Conservation (phyloP, 805 yeast species). For the Isabelozyma rhagii region DNA sequence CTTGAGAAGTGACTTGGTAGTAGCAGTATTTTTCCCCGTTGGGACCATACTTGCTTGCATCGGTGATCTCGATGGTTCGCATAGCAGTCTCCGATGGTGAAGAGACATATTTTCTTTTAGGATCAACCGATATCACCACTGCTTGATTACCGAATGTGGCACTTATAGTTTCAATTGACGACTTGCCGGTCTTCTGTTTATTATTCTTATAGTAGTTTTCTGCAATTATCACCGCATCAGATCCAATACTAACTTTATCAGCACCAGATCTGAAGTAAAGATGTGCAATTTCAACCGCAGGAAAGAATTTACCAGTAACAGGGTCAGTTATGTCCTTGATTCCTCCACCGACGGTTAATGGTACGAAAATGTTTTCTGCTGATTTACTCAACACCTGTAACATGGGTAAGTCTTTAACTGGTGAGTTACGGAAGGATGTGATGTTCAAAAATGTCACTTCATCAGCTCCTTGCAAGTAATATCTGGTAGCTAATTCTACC, state of each 20-base stretch:
- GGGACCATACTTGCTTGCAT: slow-evolving; percentile 61
- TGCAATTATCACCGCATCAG: slow-evolving; percentile 93
- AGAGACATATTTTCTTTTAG: slow-evolving; percentile 77
- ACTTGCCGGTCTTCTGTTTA: slow-evolving; percentile 58
- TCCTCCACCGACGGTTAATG: slow-evolving; percentile 98
- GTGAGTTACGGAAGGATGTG: slow-evolving; percentile 93
- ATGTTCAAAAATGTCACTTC: slow-evolving; percentile 93
- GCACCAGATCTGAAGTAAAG: slow-evolving; percentile 95
- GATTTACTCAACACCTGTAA: slow-evolving; percentile 78
- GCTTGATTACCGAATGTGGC: slow-evolving; percentile 94
- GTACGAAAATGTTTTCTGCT: slow-evolving; percentile 91
- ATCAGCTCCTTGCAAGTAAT: slow-evolving; percentile 94
- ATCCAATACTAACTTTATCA: slow-evolving; percentile 96
- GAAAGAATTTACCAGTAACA: slow-evolving; percentile 62
- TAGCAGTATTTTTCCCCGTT: slow-evolving; percentile 85
- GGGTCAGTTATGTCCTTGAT: slow-evolving; percentile 89
- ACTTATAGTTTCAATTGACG: slow-evolving; percentile 93
- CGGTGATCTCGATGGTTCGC: slow-evolving; percentile 58
- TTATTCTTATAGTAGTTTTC: slow-evolving; percentile 69
- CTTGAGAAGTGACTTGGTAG: slow-evolving; percentile 94
- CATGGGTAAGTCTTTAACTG: slow-evolving; percentile 93
- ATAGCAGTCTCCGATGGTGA: slow-evolving; percentile 60
- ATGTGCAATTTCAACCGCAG: slow-evolving; percentile 89
- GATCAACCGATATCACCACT: slow-evolving; percentile 97
- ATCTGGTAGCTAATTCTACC: slow-evolving; percentile 85